phyloP scores from a whole-genome alignment of 2,329 filamentous ascomycete species.

The Blumeria graminis region DNA sequence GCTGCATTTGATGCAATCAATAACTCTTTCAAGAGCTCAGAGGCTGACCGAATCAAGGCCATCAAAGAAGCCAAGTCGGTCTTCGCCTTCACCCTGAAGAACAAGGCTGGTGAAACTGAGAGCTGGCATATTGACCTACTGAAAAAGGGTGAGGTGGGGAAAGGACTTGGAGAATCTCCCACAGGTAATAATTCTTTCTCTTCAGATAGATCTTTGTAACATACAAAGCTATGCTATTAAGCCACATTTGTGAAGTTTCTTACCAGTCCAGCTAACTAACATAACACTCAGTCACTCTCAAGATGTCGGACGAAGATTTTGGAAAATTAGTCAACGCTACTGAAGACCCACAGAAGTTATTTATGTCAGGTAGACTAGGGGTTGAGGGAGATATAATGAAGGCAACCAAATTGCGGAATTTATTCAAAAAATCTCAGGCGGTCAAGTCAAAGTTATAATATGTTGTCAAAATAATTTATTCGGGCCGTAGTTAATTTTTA shows the following conservation, averaged over 20 bases:
- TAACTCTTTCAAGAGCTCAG: constrained; percentile 38
- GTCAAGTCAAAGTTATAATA: constrained; percentile 56
- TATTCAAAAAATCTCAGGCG: constrained; percentile 62
- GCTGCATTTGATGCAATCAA: constrained; percentile 79
- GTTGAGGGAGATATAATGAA: constrained; percentile 97
- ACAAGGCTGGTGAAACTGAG: constrained; percentile 51
- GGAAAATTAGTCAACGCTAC: constrained; percentile 59
- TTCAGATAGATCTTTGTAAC: neutral
- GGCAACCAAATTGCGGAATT: constrained; percentile 84
- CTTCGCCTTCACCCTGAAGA: constrained; percentile 85
- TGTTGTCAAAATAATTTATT: neutral
- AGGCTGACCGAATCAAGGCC: constrained; percentile 59
- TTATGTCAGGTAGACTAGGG: constrained; percentile 98
- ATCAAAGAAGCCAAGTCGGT: constrained; percentile 72
- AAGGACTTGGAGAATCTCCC: constrained; percentile 58
- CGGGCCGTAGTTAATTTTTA: neutral
- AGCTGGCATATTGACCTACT: constrained; percentile 95
- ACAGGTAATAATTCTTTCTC: constrained; percentile 33
- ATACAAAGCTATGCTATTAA: neutral
- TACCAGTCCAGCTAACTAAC: neutral
- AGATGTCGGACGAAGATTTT: constrained; percentile 71
- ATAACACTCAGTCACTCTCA: constrained; percentile 46
- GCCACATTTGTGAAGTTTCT: neutral
- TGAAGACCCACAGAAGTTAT: constrained; percentile 73
- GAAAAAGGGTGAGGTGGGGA: constrained; percentile 59